Percentiles rank a stretch among this genome's conserved stretches.
phyloP scores from a whole-genome alignment of 306 rosid species.

The Trifolium pratense region DNA sequence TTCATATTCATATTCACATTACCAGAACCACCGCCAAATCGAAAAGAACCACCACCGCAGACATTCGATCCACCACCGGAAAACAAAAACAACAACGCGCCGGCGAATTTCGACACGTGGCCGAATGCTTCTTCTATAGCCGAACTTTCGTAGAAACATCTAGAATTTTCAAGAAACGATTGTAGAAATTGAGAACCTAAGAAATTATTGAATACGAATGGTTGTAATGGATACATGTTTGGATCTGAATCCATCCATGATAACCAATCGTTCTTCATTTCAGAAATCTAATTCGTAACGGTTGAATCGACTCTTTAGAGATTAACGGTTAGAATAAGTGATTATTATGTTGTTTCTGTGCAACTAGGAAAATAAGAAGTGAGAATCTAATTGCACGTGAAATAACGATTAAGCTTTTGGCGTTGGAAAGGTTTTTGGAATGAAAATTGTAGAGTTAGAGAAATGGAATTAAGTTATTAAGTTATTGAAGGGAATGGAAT shows the following conservation, averaged over 20 bases:
- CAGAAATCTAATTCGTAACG: too few species aligned
- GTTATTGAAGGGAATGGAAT: conserved; percentile 35
- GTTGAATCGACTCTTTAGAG: neutral
- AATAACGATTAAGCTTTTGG: conserved; percentile 19
- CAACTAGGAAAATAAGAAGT: neutral
- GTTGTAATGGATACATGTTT: conserved; percentile 56
- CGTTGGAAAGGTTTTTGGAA: neutral
- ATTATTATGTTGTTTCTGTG: too few species aligned
- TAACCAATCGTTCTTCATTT: conserved; percentile 72
- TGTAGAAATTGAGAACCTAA: conserved; percentile 52
- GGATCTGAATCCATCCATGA: conserved; percentile 76
- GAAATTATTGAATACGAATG: conserved; percentile 50
- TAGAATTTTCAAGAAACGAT: conserved; percentile 59
- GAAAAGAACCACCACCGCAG: conserved; percentile 46
- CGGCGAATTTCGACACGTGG: conserved; percentile 65
- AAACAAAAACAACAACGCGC: conserved; percentile 60
- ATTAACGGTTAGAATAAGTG: neutral
- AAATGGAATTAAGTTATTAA: conserved; percentile 27
- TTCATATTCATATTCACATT: conserved; percentile 31
- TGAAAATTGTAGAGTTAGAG: neutral
- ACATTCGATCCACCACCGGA: conserved; percentile 53
- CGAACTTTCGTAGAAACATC: conserved; percentile 50
- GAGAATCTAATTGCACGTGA: neutral
- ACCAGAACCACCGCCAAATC: conserved; percentile 41
- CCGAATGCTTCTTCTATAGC: conserved; percentile 68